phyloP scores from a whole-genome alignment of 2,329 filamentous ascomycete genomes.

The Ophiostoma angusticollis region DNA sequence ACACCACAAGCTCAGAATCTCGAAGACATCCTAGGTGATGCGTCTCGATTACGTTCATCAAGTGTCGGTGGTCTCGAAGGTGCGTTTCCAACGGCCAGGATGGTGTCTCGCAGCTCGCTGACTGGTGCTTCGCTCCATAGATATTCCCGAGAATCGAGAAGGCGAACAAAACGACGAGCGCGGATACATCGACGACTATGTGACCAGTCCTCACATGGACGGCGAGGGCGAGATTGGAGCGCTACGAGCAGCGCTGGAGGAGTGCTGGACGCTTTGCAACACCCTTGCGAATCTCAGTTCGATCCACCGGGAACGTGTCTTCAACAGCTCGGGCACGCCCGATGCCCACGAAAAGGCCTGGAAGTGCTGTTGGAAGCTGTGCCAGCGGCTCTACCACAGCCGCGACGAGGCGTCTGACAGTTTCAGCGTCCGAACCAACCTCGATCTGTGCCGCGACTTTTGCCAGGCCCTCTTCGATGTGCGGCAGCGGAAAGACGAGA shows the following conservation, averaged over 20 bases:
- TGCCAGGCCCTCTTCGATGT: conserved; percentile 86
- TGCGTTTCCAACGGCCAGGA: too few species aligned
- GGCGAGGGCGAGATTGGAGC: conserved; percentile 50
- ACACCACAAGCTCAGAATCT: conserved; percentile 77
- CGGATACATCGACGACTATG: conserved; percentile 36
- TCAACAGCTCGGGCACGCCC: conserved; percentile 59
- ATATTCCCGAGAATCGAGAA: conserved; percentile 37
- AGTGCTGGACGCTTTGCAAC: conserved; percentile 92
- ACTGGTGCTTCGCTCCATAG: conserved; percentile 19
- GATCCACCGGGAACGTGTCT: conserved; percentile 66
- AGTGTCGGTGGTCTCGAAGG: conserved; percentile 67
- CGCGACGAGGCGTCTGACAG: conserved; percentile 55
- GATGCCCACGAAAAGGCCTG: conserved; percentile 78
- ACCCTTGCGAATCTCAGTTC: conserved; percentile 77
- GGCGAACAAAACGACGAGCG: conserved; percentile 40
- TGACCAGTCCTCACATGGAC: conserved; percentile 27
- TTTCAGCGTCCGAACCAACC: conserved; percentile 58
- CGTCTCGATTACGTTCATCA: conserved; percentile 46
- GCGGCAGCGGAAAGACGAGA: conserved; percentile 62
- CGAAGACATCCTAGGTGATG: conserved; percentile 53
- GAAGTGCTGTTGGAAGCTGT: conserved; percentile 89
- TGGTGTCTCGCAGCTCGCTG: too few species aligned
- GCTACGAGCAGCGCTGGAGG: conserved; percentile 63
- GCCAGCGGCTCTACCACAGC: conserved; percentile 76
- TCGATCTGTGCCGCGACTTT: conserved; percentile 84